Conservation (phyloP, 208 protist genomes). For the Porcisia hertigi region DNA sequence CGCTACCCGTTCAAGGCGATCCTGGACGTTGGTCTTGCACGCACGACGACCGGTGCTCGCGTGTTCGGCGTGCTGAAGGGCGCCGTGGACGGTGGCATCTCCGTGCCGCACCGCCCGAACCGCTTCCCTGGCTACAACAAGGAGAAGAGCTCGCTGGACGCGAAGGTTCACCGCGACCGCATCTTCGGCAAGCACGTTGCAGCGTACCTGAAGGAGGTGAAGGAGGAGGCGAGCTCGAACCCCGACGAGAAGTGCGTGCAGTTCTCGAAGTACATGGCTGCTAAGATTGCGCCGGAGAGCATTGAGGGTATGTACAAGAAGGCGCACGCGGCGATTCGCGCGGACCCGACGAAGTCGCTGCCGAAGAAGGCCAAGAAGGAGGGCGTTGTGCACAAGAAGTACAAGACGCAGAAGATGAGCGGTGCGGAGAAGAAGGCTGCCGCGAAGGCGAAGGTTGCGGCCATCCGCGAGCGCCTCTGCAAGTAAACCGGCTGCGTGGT, state of each 20-base stretch:
- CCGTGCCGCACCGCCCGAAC: conserved; percentile 96
- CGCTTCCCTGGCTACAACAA: conserved; percentile 96
- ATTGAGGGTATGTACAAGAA: conserved; percentile 96
- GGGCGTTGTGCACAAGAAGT: conserved; percentile 40
- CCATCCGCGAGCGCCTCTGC: conserved; percentile 59
- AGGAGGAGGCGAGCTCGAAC: conserved; percentile 92
- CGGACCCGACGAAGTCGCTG: conserved; percentile 83
- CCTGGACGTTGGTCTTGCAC: conserved; percentile 97
- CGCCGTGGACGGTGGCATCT: conserved; percentile 97
- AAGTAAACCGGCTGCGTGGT: conserved; percentile 7
- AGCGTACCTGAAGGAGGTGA: conserved; percentile 97
- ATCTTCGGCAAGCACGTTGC: conserved; percentile 98
- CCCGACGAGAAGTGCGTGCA: conserved; percentile 92
- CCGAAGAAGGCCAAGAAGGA: conserved; percentile 68
- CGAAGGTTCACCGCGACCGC: conserved; percentile 92
- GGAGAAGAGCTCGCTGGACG: conserved; percentile 88
- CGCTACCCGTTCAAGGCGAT: conserved; percentile 96
- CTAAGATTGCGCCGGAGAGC: conserved; percentile 89
- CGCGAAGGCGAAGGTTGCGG: conserved; percentile 46
- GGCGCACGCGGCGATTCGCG: conserved; percentile 94
- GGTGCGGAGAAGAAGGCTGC: conserved; percentile 49
- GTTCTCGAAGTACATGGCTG: conserved; percentile 96
- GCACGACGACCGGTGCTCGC: conserved; percentile 96
- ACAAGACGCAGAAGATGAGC: conserved; percentile 55
- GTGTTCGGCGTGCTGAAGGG: conserved; percentile 96